Base-by-base conservation (phyloP, 1,284 basidiomycete genomes). In the Malassezia restricta region DNA sequence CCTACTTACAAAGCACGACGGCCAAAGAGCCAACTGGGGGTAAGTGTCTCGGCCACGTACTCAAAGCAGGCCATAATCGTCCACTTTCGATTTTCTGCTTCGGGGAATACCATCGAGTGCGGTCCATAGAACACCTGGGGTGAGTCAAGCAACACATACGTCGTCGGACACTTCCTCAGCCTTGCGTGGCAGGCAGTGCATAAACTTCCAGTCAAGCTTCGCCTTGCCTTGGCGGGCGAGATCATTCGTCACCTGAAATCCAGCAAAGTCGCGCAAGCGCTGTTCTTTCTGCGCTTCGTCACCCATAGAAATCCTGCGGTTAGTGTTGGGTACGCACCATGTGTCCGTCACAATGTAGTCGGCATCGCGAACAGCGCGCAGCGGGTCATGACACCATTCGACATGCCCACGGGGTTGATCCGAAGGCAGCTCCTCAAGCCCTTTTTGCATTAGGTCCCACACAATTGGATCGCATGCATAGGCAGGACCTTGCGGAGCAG, bases 161-260 rank as follows among this genome's bases (percentile, higher is more conserved):
- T 64, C 52, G 40, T 70, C 70, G 39, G 71, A 67, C 24, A 71
- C 94, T 76, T 98, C 92, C 62, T 96, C 80, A 50, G 80, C 76
- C 75, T 98, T 94, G 40, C 92, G 79, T 14, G 92, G 94, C 40
- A 98, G 78, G 74, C 92, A 98, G 73, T 98, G 92, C 77, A 96
- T 77, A 78, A 98, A 96, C 74, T 85, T 84, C 91, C 91, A 95
- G 67, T 89, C 78, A 3, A 81, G 79, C 43, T 88, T 85, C 12
- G 90, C 90, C 7, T 84, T 86, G 3, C 86, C 85, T 47, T 81
- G 56, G 14, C 63, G 65, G 41, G 71, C 70, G 42, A 76, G 59
- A 8, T 68, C 68, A 54, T 96, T 89, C 0, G 92, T 96, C 42
- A 98, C 83, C 72, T 96, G 94, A 76, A 90, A 98, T 2, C 92